These are phyloP conservation scores for Phytophthora chlamydospora DNA, from an alignment of 352 stramenopile species.

Conservation along the genomic window DNA sequence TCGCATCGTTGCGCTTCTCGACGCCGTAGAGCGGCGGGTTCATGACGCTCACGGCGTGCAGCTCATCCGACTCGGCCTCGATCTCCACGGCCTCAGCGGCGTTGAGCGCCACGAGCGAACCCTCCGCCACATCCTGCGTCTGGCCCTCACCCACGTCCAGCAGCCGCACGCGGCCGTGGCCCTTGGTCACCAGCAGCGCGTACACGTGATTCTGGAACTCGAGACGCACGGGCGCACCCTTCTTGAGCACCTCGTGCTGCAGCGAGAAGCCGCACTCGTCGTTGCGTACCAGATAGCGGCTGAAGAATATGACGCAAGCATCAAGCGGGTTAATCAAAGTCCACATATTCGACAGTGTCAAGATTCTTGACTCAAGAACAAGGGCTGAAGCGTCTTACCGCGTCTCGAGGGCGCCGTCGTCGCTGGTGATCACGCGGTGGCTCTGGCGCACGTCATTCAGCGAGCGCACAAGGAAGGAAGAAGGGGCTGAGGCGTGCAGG, in stretches of 20 bases:
- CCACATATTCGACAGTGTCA: too few relatives aligned
- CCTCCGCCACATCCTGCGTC: slow-evolving; percentile 47
- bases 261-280: slow-evolving; percentile 81
- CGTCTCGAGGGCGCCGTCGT: slow-evolving; percentile 60
- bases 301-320: slow-evolving; percentile 9
- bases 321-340: neutral
- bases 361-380: too few relatives aligned
- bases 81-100: slow-evolving; percentile 61
- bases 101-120: slow-evolving; percentile 68
- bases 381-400: slow-evolving; percentile 36
- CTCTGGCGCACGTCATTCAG: slow-evolving; percentile 53
- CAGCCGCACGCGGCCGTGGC: slow-evolving; percentile 53
- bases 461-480: slow-evolving; percentile 59
- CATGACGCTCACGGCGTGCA: slow-evolving; percentile 83
- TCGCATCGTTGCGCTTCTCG: slow-evolving; percentile 51
- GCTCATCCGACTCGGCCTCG: slow-evolving; percentile 60
- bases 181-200: slow-evolving; percentile 70
- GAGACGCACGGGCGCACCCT: slow-evolving; percentile 53
- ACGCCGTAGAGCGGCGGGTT: slow-evolving; percentile 73
- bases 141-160: slow-evolving; percentile 53
- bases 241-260: slow-evolving; percentile 76
- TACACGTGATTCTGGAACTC: slow-evolving; percentile 84
- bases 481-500: slow-evolving; percentile 48
- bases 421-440: slow-evolving; percentile 44
- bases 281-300: slow-evolving; percentile 70